A percentile compares a stretch with the other conserved stretches of the same genome.
Evolutionary conservation across 139 green algal species (phyloP).

Genomic region (Chlamydomonas applanata): DNA sequence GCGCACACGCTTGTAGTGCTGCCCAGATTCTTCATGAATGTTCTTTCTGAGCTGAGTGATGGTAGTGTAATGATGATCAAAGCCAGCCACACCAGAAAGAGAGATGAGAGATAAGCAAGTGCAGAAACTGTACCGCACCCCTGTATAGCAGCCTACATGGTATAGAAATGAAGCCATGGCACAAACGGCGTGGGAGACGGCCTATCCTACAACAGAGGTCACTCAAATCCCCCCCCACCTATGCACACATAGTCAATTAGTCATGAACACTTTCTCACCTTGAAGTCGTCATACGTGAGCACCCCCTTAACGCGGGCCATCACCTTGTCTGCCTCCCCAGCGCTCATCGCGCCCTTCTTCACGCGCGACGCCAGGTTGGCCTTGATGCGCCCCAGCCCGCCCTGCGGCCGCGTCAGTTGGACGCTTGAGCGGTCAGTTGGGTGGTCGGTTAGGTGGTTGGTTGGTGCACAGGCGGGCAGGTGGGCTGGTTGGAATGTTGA

Average conservation of each 20-base stretch:
- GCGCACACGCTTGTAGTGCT: too few relatives aligned
- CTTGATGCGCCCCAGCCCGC: constrained; percentile 83
- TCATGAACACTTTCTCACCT: constrained; percentile 5
- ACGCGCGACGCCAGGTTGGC: constrained; percentile 85
- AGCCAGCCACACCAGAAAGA: too few relatives aligned
- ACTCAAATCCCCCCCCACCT: too few relatives aligned
- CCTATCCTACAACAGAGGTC: too few relatives aligned
- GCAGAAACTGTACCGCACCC: too few relatives aligned
- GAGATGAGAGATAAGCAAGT: too few relatives aligned
- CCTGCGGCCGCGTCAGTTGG: constrained; percentile 39
- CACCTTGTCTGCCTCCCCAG: constrained; percentile 52
- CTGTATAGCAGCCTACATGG: background rate
- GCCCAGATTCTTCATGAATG: too few relatives aligned
- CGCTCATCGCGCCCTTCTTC: constrained; percentile 80
- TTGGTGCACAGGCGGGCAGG: background rate
- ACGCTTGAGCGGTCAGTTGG: background rate
- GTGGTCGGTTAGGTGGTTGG: background rate
- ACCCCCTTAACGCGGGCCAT: constrained; percentile 69
- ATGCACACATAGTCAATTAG: constrained; percentile 1
- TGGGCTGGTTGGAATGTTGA: too few relatives aligned
- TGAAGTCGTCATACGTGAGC: constrained; percentile 84
- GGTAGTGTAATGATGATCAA: too few relatives aligned
- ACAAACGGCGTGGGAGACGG: too few relatives aligned
- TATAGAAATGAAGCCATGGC: background rate
- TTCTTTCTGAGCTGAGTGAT: too few relatives aligned